Evolutionary conservation across 179 eudicot genomes (phyloP).

Genomic region (Silene noctiflora): DNA sequence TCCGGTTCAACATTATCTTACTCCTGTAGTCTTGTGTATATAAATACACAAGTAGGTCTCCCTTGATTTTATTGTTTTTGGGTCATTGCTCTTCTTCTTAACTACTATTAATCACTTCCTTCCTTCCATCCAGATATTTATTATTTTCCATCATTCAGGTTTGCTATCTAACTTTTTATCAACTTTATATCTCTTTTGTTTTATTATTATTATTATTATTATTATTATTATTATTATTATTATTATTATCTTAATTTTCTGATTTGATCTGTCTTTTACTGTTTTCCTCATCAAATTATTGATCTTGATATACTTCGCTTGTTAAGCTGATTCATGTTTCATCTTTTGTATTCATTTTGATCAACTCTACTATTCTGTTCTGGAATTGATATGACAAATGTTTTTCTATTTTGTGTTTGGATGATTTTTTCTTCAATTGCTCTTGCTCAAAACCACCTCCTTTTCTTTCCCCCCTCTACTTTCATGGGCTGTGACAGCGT

Average conservation of each 20-base stretch:
- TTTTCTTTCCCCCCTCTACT: no score
- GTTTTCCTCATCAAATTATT: background rate
- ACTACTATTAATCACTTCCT: background rate
- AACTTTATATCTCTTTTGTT: background rate
- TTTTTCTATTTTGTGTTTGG: no score
- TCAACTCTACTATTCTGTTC: no score
- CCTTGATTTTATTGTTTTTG: background rate
- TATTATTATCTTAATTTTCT: background rate
- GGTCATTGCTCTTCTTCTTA: background rate
- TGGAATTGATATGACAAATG: no score
- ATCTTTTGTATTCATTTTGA: no score
- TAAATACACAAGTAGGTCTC: conserved; percentile 20
- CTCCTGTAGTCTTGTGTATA: background rate
- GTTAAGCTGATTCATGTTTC: background rate
- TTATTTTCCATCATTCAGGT: background rate
- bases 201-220: no score
- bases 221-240: no score
- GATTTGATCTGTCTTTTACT: background rate
- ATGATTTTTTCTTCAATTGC: no score
- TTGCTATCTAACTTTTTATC: background rate
- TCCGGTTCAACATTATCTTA: conserved; percentile 17
- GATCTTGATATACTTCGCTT: background rate
- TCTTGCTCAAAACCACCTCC: no score
- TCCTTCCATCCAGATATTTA: conserved; percentile 3
- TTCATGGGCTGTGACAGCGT: no score